Evolutionary conservation across 192 early-diverging fungal genomes (phyloP), one percentile per base, ranked within the genome.

Genomic region (Geosiphon pyriformis): DNA sequence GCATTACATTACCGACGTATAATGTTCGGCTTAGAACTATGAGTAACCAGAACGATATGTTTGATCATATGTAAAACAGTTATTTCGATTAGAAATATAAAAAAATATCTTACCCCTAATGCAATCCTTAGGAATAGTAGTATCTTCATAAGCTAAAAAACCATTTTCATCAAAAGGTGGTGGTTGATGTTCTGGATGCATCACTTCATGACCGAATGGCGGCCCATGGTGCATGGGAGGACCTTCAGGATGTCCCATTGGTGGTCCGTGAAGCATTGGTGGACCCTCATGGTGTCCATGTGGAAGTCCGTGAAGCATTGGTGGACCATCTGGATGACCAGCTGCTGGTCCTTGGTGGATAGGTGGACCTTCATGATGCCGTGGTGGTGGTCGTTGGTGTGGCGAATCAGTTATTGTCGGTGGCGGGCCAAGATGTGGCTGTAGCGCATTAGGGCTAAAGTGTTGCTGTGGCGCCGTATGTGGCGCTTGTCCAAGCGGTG

Each of bases 11-110:
- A 20, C 71, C 76, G 3, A 78, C 76, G 57, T 74, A 78, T 23
- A 78, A 66, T 0, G 76, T 78, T 59, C 76, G 31, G 50, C 71
- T 78, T 18, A 78, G 65, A 20, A 78, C 76, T 78, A 30, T 64
- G n/a, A 33, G n/a, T n/a, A n/a, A n/a, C n/a, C n/a, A n/a, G n/a
- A n/a, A n/a, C n/a, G n/a, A n/a, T n/a, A n/a, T n/a, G n/a, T n/a
- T n/a, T 32, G 25, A 65, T 35, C 2, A 37, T 22, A 53, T 51
- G n/a, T 10, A 10, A 42, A 7, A 33, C 32, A 53, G 3, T 33
- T 34, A 35, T 17, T 10, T 47, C 30, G 17, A 57, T 57, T 18
- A 4, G 20, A 56, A 56, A 25, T 33, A 0, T 2, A n/a, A 51
- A 33, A 66, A 66, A 46, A 35, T 29, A 35, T 7, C 20, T 22